phyloP scores from a whole-genome alignment of 164 flowering plant species.

The Magnolia officinalis region DNA sequence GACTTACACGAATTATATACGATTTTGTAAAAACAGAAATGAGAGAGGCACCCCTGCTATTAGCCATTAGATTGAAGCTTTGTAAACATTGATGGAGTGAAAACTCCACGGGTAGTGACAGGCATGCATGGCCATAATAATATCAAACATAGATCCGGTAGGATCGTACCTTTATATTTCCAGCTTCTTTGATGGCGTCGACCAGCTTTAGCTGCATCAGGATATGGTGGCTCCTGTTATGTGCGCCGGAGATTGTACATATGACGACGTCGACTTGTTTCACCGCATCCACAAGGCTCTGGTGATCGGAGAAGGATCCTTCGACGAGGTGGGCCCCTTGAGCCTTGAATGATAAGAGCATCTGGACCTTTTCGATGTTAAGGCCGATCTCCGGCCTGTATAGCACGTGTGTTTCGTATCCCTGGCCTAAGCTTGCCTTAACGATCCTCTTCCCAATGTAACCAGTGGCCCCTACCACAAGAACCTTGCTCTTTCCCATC shows the following conservation, averaged over 20 bases:
- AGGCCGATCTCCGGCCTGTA: conserved; percentile 54
- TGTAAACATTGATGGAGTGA: too few species aligned
- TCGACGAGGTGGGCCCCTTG: conserved; percentile 52
- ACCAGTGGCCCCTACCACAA: conserved; percentile 67
- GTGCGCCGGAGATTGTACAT: conserved; percentile 60
- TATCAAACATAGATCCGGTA: too few species aligned
- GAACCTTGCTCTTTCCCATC: conserved; percentile 51
- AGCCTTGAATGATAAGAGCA: conserved; percentile 44
- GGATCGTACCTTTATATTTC: conserved; percentile 51
- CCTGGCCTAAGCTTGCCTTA: conserved; percentile 49
- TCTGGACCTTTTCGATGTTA: conserved; percentile 59
- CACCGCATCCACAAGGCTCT: conserved; percentile 63
- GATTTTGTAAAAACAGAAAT: too few species aligned
- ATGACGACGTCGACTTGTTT: conserved; percentile 64
- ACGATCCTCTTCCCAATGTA: conserved; percentile 63
- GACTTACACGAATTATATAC: too few species aligned
- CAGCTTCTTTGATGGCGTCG: conserved; percentile 69
- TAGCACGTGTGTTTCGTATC: conserved; percentile 54
- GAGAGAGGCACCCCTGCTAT: too few species aligned
- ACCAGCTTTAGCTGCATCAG: conserved; percentile 66
- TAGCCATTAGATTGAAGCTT: too few species aligned
- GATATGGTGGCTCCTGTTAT: conserved; percentile 49
- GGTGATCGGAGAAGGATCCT: conserved; percentile 47
- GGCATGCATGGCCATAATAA: too few species aligned
- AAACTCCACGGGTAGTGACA: too few species aligned